Conservation (phyloP, 768 basidiomycete genomes). For the Suillus fuscotomentosus region DNA sequence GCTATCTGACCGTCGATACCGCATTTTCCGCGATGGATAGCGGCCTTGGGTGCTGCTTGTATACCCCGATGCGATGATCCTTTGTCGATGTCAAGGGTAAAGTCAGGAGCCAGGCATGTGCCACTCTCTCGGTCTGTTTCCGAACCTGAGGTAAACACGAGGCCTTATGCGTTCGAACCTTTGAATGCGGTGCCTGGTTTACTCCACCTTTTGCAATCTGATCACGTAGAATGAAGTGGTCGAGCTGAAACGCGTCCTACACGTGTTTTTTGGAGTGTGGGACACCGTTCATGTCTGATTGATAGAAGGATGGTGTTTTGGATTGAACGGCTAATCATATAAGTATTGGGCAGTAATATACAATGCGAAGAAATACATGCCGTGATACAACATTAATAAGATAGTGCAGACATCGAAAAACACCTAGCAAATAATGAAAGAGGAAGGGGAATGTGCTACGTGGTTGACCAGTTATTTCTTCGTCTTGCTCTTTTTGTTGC, state of each 20-base stretch:
- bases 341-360: neutral
- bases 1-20: neutral
- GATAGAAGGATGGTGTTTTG: neutral
- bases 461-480: conserved; percentile 29
- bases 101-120: neutral
- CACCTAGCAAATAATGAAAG: neutral
- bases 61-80: neutral
- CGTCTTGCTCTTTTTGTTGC: conserved; percentile 41
- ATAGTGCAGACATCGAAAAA: neutral
- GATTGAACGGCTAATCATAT: neutral
- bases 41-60: neutral
- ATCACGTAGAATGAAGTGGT: neutral
- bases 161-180: neutral
- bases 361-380: neutral
- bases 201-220: neutral
- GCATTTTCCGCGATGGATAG: neutral
- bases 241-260: neutral
- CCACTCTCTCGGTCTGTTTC: conserved; percentile 2
- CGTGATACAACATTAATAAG: neutral
- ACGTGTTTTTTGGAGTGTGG: conserved; percentile 1
- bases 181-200: neutral
- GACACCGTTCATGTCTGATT: neutral
- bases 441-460: neutral
- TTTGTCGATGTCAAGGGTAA: conserved; percentile 2
- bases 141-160: conserved; percentile 5